Conservation (phyloP, 148 eudicot species). For the Camellia lanceoleosa region DNA sequence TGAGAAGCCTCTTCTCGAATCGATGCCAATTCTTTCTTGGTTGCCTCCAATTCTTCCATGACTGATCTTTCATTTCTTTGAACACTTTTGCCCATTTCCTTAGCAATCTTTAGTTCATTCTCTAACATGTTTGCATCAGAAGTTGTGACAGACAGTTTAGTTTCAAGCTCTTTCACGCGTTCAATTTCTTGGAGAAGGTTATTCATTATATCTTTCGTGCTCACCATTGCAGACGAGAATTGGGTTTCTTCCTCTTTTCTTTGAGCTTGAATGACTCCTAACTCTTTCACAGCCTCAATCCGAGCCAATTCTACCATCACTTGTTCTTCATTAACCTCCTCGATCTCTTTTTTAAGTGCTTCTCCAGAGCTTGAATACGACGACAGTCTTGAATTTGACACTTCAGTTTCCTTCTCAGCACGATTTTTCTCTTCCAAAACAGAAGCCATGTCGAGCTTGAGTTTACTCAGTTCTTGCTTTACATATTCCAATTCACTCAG, state of each 20-base stretch:
- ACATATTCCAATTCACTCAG: slow-evolving; percentile 43
- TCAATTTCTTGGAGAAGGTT: slow-evolving; percentile 40
- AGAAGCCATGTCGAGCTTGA: slow-evolving; percentile 51
- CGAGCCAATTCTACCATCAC: slow-evolving; percentile 69
- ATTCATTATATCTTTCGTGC: slow-evolving; percentile 37
- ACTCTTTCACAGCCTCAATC: slow-evolving; percentile 71
- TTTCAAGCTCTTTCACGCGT: slow-evolving; percentile 34
- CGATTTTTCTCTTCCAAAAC: slow-evolving; percentile 44
- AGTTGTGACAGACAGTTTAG: slow-evolving; percentile 32
- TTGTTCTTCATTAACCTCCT: slow-evolving; percentile 61
- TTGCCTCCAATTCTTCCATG: slow-evolving; percentile 42
- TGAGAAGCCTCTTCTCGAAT: slow-evolving; percentile 44
- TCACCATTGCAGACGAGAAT: slow-evolving; percentile 33
- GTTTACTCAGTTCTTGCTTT: slow-evolving; percentile 55
- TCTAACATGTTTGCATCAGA: slow-evolving; percentile 46
- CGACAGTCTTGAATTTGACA: slow-evolving; percentile 31
- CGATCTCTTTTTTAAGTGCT: slow-evolving; percentile 46
- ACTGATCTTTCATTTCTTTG: slow-evolving; percentile 16
- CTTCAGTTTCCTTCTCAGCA: slow-evolving; percentile 55
- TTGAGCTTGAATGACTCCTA: slow-evolving; percentile 48
- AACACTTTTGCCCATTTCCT: slow-evolving; percentile 39
- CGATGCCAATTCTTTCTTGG: slow-evolving; percentile 45
- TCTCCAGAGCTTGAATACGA: slow-evolving; percentile 31
- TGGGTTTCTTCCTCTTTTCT: slow-evolving; percentile 37
- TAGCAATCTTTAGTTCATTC: slow-evolving; percentile 47